Conservation (phyloP, 768 basidiomycete genomes). For the Mycena epipterygia region DNA sequence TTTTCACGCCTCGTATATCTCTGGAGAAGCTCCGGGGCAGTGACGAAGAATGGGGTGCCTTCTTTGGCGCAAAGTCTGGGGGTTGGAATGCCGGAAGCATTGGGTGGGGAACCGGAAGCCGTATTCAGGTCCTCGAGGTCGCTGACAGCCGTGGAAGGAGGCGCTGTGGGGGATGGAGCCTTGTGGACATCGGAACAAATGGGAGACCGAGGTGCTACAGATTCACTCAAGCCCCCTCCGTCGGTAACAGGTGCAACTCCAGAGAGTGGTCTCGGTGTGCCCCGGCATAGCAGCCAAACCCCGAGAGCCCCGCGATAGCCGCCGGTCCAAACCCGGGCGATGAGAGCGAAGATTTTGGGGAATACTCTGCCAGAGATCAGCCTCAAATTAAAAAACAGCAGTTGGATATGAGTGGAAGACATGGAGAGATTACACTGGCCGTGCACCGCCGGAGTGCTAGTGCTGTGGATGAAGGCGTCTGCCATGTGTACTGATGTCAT, state of each 20-base stretch:
- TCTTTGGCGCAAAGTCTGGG: not conserved
- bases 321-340: not conserved
- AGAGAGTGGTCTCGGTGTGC: not conserved
- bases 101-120: too few species aligned
- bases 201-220: not conserved
- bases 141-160: too few species aligned
- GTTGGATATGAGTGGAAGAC: not conserved
- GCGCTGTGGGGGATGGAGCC: too few species aligned
- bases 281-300: not conserved
- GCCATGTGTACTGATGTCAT: too few species aligned
- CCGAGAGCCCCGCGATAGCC: not conserved
- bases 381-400: not conserved
- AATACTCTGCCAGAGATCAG: not conserved
- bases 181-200: too few species aligned
- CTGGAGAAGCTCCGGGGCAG: slow-evolving; percentile 1
- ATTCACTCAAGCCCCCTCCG: not conserved
- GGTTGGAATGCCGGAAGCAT: not conserved
- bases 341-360: not conserved
- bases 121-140: too few species aligned
- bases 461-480: too few species aligned
- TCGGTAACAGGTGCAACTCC: not conserved
- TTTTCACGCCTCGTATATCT: not conserved
- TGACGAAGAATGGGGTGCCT: not conserved
- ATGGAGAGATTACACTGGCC: too few species aligned
- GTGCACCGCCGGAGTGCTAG: too few species aligned